Percentiles rank a stretch among this genome's conserved stretches.
Conservation (phyloP, 2,329 filamentous ascomycete genomes). For the Ambrosiella beaveri region DNA sequence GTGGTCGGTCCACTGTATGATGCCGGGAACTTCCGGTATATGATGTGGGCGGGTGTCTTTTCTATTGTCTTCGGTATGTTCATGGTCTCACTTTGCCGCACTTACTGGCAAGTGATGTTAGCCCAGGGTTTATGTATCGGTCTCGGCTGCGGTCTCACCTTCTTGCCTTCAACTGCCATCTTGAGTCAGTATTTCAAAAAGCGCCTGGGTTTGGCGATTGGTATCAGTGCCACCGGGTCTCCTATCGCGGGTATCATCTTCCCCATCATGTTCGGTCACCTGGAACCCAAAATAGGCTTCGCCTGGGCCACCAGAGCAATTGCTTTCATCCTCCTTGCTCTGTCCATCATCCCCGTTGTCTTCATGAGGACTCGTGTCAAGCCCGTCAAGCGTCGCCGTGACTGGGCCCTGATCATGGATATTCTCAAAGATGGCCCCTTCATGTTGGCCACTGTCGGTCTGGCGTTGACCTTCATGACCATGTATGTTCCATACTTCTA, state of each 20-base stretch:
- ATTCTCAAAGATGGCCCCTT: constrained; percentile 22
- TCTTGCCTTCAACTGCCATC: constrained; percentile 22
- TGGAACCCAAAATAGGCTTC: constrained; percentile 36
- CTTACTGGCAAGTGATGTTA: constrained; percentile 27
- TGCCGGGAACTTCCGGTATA: constrained; percentile 23
- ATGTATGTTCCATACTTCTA: constrained; percentile 34
- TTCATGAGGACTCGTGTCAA: constrained; percentile 24
- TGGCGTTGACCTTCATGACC: constrained; percentile 26
- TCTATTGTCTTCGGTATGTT: constrained; percentile 26
- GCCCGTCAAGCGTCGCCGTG: constrained; percentile 13
- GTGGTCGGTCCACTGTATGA: constrained; percentile 27
- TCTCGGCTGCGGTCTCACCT: constrained; percentile 21
- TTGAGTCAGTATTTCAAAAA: constrained; percentile 25
- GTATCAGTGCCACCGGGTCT: constrained; percentile 20
- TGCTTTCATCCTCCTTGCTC: constrained; percentile 26
- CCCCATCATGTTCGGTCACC: constrained; percentile 23
- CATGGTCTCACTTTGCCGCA: constrained; percentile 27
- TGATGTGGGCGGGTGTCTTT: constrained; percentile 21
- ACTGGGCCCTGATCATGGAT: constrained; percentile 15
- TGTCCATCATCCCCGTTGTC: constrained; percentile 22
- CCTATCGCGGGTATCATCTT: constrained; percentile 24
- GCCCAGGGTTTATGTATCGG: constrained; percentile 25
- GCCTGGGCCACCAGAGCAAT: constrained; percentile 31
- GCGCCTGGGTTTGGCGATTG: constrained; percentile 20
- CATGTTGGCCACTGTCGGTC: constrained; percentile 21